Base-by-base conservation (phyloP, 2,329 filamentous ascomycete species). In the Aspergillus jensenii region DNA sequence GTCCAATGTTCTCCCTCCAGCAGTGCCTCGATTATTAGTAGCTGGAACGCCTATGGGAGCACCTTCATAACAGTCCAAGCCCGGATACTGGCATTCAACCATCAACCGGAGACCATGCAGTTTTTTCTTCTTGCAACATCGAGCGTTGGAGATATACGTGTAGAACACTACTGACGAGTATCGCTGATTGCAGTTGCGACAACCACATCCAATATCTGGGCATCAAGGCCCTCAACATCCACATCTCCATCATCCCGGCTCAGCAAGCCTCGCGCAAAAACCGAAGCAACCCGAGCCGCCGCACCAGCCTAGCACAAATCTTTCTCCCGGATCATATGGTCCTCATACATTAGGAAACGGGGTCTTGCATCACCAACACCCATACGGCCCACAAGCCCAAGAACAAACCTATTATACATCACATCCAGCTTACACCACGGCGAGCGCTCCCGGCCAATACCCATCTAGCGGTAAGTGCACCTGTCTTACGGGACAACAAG, bases 371-470 rank as follows among this genome's bases (percentile, higher is more conserved):
- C 81, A 83, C 62, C 80, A 78, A 51, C 79, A 81, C 58, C 78
- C 80, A n/a, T 95, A 95, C 76, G 85, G 88, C 63, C 83, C 87
- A 63, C 81, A 86, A 57, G 81, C 83, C 50, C 85, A 87, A 69
- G 90, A 96, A 66, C 78, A 90, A 52, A 83, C 87, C 46, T 86
- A 84, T 68, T 96, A 93, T 76, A 87, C 89, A 71, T 85, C 89
- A 58, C 90, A 95, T 72, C 85, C 90, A 73, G 86, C 90, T 11
- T 96, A 96, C 79, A 92, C 89, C 78, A 89, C 90, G 55, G 87
- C 90, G 66, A 91, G 89, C 78, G 86, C 89, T 60, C 87, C 89
- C 55, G 90, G 89, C 77, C 90, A 90, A 79, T 96, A 96, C 77
- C 88, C 90, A 63, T 91, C 91, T 72, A 90, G 90, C 81, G 90